Conservation (phyloP, 2,329 filamentous ascomycete genomes). For the Fusarium cyanostomum region DNA sequence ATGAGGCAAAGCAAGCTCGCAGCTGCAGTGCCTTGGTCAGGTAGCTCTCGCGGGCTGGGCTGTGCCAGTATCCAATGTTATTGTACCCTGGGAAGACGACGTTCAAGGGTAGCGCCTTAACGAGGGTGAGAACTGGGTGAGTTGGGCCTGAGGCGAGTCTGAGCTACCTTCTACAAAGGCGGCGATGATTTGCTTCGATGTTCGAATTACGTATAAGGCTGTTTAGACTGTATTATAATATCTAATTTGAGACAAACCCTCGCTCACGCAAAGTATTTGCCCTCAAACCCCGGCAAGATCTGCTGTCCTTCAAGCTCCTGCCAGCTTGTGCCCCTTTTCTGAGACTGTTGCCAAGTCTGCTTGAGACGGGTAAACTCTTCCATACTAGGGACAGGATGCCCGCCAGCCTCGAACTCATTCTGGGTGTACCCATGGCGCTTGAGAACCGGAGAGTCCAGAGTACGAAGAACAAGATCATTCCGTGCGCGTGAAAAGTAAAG, state of each 20-base stretch:
- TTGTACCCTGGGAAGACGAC: too few species aligned
- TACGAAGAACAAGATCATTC: constrained; percentile 51
- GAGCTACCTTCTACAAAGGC: too few species aligned
- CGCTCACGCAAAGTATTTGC: too few species aligned
- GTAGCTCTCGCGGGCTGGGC: too few species aligned
- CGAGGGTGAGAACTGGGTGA: too few species aligned
- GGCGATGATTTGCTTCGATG: too few species aligned
- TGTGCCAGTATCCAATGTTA: too few species aligned
- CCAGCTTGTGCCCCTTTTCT: constrained; percentile 40
- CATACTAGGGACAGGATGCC: constrained; percentile 47
- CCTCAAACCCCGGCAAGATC: constrained; percentile 48
- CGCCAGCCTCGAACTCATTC: constrained; percentile 51
- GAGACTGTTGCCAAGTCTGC: constrained; percentile 50
- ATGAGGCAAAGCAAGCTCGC: neutral
- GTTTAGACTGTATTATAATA: too few species aligned
- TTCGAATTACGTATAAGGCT: too few species aligned
- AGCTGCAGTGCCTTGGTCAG: neutral
- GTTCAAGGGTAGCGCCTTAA: too few species aligned
- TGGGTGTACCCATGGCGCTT: constrained; percentile 46
- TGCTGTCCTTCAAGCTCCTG: constrained; percentile 44
- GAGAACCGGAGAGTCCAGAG: constrained; percentile 51
- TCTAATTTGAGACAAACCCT: too few species aligned
- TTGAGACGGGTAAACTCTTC: constrained; percentile 51
- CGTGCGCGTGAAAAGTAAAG: constrained; percentile 61
- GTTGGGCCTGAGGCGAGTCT: too few species aligned